A percentile compares a stretch with the other conserved stretches of the same genome.
phyloP scores from a whole-genome alignment of 139 green algal genomes.

The Monoraphidium neglectum region DNA sequence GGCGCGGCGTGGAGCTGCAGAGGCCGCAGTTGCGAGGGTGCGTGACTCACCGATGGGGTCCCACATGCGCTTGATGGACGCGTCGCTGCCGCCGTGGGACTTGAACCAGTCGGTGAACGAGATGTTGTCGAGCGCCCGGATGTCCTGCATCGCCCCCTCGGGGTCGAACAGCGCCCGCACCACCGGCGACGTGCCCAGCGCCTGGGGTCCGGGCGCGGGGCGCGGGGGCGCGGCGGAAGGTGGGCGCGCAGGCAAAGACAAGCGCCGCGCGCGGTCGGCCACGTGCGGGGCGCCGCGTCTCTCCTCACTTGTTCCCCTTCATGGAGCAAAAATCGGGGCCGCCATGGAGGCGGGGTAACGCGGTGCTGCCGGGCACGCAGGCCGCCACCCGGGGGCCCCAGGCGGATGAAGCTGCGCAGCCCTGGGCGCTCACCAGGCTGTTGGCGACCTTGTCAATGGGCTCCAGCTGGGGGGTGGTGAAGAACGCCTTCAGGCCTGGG shows the following conservation, averaged over 20 bases:
- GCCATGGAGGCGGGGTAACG: too few relatives aligned
- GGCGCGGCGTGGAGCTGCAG: not conserved
- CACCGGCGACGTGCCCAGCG: constrained; percentile 78
- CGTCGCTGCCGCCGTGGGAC: constrained; percentile 75
- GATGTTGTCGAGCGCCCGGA: constrained; percentile 85
- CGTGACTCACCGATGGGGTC: constrained; percentile 84
- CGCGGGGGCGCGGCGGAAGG: too few relatives aligned
- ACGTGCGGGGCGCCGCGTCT: too few relatives aligned
- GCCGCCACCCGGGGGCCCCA: too few relatives aligned
- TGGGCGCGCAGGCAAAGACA: too few relatives aligned
- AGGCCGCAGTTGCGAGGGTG: not conserved
- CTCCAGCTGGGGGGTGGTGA: constrained; percentile 92
- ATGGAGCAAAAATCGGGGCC: too few relatives aligned
- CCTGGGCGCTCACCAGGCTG: constrained; percentile 81
- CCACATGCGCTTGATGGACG: constrained; percentile 95
- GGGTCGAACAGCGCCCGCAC: constrained; percentile 91
- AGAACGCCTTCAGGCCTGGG: constrained; percentile 93
- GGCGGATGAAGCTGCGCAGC: not conserved
- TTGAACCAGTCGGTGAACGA: constrained; percentile 95
- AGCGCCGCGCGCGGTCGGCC: too few relatives aligned
- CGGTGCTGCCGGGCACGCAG: too few relatives aligned
- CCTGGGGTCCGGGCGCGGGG: not conserved
- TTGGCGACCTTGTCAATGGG: constrained; percentile 87
- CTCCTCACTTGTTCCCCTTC: too few relatives aligned
- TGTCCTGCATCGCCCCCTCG: constrained; percentile 79